Base-by-base conservation (phyloP, 2,329 filamentous ascomycete species). In the Colletotrichum horii region DNA sequence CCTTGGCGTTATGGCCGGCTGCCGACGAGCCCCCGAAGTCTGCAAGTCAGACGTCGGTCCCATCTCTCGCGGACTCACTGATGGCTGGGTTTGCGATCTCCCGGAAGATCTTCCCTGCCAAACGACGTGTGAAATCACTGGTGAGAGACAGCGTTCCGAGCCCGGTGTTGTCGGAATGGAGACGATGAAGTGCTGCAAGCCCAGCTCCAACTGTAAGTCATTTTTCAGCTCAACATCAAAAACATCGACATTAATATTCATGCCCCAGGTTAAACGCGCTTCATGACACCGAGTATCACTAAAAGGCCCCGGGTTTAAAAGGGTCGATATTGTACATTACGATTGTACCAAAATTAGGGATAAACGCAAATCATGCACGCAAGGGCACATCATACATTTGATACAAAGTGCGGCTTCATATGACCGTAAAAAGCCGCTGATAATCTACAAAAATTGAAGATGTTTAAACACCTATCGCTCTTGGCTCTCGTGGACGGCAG, bases 241-340 rank as follows among this genome's bases (percentile, higher is more conserved):
- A 22, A 6, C n/a, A 22, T 9, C 7, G n/a, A 22, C 43, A 14
- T 22, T 48, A 22, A 48, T 11, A 48, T 48, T 48, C 11, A 19
- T 22, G 38, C 19, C 38, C 3, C 19, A 48, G 11, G 43, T 22
- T 22, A 48, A 48, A 48, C 43, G 6, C 3, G 11, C 43, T 48
- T 48, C 43, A 48, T 48, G 4, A 5, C 11, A 48, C 6, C 6
- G 4, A 48, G 12, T 22, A 3, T 48, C 43, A 48, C n/a, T 8
- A 8, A 14, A 48, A 12, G 3, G n/a, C 2, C 12, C 6, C 43
- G 3, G n/a, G 0, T 12, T 48, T 22, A 22, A 0, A 11, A 22
- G 19, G 6, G 43, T 6, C 11, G 22, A 48, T 48, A 14, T 14
- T 22, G 0, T 48, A 7, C 43, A 5, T 12, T 22, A 48, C 19